Percentiles rank a stretch among this genome's conserved stretches.
phyloP scores from a whole-genome alignment of 306 rosid genomes.

The Rubus parviflorus region DNA sequence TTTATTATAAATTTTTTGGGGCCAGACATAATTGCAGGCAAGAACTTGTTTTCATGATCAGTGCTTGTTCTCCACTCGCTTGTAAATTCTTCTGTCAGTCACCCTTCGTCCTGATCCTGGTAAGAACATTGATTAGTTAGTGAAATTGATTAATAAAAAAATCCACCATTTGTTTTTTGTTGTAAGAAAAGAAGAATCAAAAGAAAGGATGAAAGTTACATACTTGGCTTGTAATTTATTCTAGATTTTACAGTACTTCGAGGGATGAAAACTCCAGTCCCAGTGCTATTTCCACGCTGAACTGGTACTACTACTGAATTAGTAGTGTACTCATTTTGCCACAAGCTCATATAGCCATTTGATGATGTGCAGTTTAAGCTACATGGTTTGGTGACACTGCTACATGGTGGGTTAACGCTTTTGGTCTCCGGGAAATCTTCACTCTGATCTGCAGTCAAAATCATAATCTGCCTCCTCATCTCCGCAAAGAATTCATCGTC shows the following conservation, averaged over 20 bases:
- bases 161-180: not conserved
- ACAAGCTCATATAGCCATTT: conserved; percentile 25
- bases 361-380: conserved; percentile 3
- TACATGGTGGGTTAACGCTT: not conserved
- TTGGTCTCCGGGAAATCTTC: conserved; percentile 37
- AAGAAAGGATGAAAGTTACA: not conserved
- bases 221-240: conserved; percentile 43
- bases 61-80: conserved; percentile 38
- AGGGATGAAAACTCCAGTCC: conserved; percentile 85
- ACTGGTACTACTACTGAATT: conserved; percentile 33
- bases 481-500: conserved; percentile 61
- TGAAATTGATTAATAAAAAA: not conserved
- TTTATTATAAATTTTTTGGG: not conserved
- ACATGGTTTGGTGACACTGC: conserved; percentile 2
- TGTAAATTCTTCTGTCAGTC: conserved; percentile 34
- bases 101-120: conserved; percentile 35
- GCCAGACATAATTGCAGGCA: not conserved
- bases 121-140: not conserved
- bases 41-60: conserved; percentile 18
- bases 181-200: not conserved
- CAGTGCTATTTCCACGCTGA: conserved; percentile 47
- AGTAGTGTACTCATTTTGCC: conserved; percentile 33
- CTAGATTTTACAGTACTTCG: conserved; percentile 30
- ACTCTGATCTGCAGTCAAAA: conserved; percentile 51
- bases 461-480: conserved; percentile 65